These are phyloP conservation scores for Exsudoporus frostii DNA, from an alignment of 768 basidiomycete genomes.

Conservation along the genomic window DNA sequence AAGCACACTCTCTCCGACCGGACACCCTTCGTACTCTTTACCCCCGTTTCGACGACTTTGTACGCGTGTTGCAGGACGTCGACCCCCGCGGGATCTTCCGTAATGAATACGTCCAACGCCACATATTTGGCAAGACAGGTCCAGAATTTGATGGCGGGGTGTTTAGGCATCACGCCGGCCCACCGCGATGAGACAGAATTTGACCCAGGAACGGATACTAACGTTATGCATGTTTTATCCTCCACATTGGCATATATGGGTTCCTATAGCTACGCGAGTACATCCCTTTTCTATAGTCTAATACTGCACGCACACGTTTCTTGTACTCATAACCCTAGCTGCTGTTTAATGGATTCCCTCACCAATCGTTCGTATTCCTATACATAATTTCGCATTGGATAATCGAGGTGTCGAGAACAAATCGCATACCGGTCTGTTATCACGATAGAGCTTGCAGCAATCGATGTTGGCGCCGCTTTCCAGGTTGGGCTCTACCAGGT, in stretches of 20 bases:
- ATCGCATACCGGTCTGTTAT: slow-evolving; percentile 58
- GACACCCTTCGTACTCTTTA: slow-evolving; percentile 64
- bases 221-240: background rate
- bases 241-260: background rate
- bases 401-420: background rate
- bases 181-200: slow-evolving; percentile 3
- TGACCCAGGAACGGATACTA: background rate
- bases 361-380: slow-evolving; percentile 89
- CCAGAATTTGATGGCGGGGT: slow-evolving; percentile 40
- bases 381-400: background rate
- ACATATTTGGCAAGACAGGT: slow-evolving; percentile 65
- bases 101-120: slow-evolving; percentile 87
- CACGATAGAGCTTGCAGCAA: slow-evolving; percentile 95
- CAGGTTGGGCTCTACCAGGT: slow-evolving; percentile 79
- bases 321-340: slow-evolving; percentile 64
- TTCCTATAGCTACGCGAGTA: slow-evolving; percentile 8
- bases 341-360: slow-evolving; percentile 76
- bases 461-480: slow-evolving; percentile 97
- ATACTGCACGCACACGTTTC: slow-evolving; percentile 5
- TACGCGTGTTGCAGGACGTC: slow-evolving; percentile 56
- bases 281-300: slow-evolving; percentile 11
- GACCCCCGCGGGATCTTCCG: slow-evolving; percentile 79
- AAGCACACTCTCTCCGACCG: slow-evolving; percentile 74
- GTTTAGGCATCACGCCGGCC: slow-evolving; percentile 39
- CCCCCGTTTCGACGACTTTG: slow-evolving; percentile 79